Evolutionary conservation across 257 asterid genomes (phyloP), one percentile per base, ranked within the genome.

Genomic region (Solanum infundibuliforme): DNA sequence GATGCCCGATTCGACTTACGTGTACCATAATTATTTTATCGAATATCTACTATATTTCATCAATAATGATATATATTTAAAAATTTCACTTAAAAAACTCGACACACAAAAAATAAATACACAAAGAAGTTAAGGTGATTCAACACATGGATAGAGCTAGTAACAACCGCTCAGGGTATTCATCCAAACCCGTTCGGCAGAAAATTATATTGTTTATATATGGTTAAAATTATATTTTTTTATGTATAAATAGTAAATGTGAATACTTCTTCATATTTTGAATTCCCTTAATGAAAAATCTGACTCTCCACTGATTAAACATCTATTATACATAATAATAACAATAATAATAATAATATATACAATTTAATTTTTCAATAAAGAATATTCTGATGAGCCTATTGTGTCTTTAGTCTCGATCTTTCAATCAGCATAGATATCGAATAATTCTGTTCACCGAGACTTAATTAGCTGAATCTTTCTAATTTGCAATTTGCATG

Each of bases 401-500:
- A 23, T 34, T 72, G 25, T 0, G 2, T 4, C 6, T 2, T 23
- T 18, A 16, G 13, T 8, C 18, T 1, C 2, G 4, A 36, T 11
- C 13, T 18, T 16, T 9, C 27, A 1, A 73, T 18, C 16, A 34
- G 0, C 8, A 20, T 1, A 73, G 0, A 8, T 73, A 34, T 3
- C 27, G 2, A 34, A 20, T 72, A 73, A 34, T 3, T 73, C 0
- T 18, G 14, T 73, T 73, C 14, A 18, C 0, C 39, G 0, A 71
- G 3, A 31, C 1, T 29, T 71, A 69, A 55, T 55, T 55, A 20
- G 25, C 11, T 2, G 66, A 55, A 18, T 55, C 66, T 55, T 55
- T 55, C 10, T 16, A 52, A 52, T 52, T 52, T 52, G 62, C 85
- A 41, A 77, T 83, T 69, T 92, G 92, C 87, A 65, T 91, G 93